Evolutionary conservation across 2,329 filamentous ascomycete genomes (phyloP).

Genomic region (Colletotrichum orbiculare): DNA sequence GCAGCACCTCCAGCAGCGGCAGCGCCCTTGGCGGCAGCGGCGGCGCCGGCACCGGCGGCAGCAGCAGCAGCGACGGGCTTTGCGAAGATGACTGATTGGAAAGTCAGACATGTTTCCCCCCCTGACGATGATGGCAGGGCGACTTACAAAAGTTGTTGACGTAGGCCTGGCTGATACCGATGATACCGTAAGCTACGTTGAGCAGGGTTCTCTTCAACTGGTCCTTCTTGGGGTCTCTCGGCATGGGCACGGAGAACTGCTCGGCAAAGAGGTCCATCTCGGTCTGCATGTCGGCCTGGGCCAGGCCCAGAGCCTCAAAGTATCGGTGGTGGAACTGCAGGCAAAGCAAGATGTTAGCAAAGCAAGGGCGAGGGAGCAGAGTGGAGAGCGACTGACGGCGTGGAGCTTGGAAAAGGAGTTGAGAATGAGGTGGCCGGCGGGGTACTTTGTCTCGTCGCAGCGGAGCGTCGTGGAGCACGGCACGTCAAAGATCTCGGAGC

Average conservation of each 20-base stretch:
- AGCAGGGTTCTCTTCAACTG: background rate
- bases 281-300: conserved; percentile 15
- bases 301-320: conserved; percentile 12
- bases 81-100: conserved; percentile 4
- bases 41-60: no score
- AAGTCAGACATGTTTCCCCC: background rate
- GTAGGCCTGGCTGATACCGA: conserved; percentile 17
- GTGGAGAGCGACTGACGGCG: background rate
- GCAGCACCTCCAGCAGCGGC: no score
- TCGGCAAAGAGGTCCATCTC: conserved; percentile 16
- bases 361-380: background rate
- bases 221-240: background rate
- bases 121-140: background rate
- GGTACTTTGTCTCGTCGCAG: conserved; percentile 15
- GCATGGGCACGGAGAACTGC: conserved; percentile 5
- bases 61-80: background rate
- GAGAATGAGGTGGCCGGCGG: conserved; percentile 18
- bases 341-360: no score
- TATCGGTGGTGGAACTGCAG: conserved; percentile 20
- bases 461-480: conserved; percentile 10
- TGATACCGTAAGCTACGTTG: conserved; percentile 10
- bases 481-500: conserved; percentile 18
- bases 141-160: background rate
- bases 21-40: no score
- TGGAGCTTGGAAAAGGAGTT: conserved; percentile 29